Conservation (phyloP, 129 eudicot species). For the Saussurea involucrata region DNA sequence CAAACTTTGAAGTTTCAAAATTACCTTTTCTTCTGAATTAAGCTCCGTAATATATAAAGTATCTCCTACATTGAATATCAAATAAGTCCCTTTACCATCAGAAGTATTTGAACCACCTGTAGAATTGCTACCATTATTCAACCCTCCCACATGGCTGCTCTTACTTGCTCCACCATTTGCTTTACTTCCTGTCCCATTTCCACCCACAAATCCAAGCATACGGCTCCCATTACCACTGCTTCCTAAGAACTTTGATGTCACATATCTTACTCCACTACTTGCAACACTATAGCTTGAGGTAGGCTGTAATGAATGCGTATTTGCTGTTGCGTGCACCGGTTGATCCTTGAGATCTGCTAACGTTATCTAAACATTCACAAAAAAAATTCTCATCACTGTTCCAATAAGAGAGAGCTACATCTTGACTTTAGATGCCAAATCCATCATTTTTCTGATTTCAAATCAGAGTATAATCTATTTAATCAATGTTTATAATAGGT, state of each 20-base stretch:
- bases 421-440: background rate
- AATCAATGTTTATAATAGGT: background rate
- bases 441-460: background rate
- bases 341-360: slow-evolving; percentile 73
- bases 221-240: slow-evolving; percentile 68
- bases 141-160: slow-evolving; percentile 27
- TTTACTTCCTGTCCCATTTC: slow-evolving; percentile 43
- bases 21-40: slow-evolving; percentile 80
- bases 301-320: slow-evolving; percentile 29
- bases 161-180: slow-evolving; percentile 37
- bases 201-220: slow-evolving; percentile 79
- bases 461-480: background rate
- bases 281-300: slow-evolving; percentile 59
- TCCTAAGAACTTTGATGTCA: slow-evolving; percentile 69
- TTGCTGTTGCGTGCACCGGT: slow-evolving; percentile 43
- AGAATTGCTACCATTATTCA: slow-evolving; percentile 45
- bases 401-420: background rate
- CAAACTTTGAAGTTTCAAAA: background rate
- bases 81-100: slow-evolving; percentile 76
- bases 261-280: slow-evolving; percentile 69
- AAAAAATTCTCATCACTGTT: slow-evolving; percentile 11
- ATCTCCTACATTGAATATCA: slow-evolving; percentile 84
- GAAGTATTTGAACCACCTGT: slow-evolving; percentile 38
- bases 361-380: slow-evolving; percentile 44
- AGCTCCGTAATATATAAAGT: slow-evolving; percentile 65